A percentile compares a stretch with the other conserved stretches of the same genome.
These are phyloP conservation scores for Lantana camara DNA, from an alignment of 257 asterid genomes.

Conservation along the genomic window DNA sequence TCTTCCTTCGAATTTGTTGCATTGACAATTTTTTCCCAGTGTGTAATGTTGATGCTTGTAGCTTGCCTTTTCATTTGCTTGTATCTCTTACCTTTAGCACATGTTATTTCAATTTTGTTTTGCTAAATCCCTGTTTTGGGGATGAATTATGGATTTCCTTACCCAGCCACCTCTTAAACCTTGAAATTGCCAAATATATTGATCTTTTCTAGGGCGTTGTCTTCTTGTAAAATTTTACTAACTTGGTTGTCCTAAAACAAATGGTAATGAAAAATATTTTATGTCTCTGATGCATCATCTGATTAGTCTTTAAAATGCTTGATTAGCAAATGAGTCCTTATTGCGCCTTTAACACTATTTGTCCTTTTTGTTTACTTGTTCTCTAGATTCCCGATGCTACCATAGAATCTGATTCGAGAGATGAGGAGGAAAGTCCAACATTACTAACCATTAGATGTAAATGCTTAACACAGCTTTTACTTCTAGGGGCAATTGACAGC, in stretches of 20 bases:
- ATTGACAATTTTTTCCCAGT: not conserved
- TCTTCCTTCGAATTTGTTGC: conserved; percentile 18
- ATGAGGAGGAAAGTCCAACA: conserved; percentile 70
- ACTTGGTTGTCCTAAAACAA: not conserved
- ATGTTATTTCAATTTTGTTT: not conserved
- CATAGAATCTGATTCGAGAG: conserved; percentile 53
- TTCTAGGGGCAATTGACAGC: conserved; percentile 86
- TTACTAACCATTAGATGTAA: conserved; percentile 81
- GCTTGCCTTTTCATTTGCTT: conserved; percentile 8
- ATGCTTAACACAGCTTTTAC: conserved; percentile 94
- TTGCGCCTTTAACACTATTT: conserved; percentile 20
- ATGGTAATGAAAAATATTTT: not conserved
- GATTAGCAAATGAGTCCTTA: conserved; percentile 11
- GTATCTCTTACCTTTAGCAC: too few species aligned
- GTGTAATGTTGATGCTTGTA: not conserved
- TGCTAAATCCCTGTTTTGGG: not conserved
- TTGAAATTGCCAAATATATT: not conserved
- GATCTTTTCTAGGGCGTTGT: not conserved
- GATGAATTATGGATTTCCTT: not conserved
- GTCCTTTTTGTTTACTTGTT: conserved; percentile 20
- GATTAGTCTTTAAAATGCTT: not conserved
- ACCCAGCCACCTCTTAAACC: not conserved
- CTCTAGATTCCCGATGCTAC: conserved; percentile 58
- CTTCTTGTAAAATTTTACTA: not conserved
- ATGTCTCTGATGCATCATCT: not conserved